Conservation (phyloP, 2,329 filamentous ascomycete species). For the Pseudocercospora eumusae region DNA sequence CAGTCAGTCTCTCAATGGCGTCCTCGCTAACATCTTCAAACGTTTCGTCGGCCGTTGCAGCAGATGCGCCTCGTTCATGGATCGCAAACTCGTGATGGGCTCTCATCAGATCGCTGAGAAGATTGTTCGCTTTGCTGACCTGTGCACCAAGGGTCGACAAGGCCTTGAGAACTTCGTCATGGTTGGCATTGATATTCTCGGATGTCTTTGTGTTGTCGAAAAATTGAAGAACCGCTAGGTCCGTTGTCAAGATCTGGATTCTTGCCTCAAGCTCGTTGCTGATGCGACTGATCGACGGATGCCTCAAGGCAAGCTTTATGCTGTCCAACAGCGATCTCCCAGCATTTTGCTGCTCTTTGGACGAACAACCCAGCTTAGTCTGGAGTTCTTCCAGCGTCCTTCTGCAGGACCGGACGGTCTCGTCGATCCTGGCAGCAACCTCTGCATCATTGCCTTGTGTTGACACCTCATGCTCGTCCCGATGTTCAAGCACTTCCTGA, state of each 20-base stretch:
- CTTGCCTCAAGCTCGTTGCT: slow-evolving; percentile 29
- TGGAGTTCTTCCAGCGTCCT: slow-evolving; percentile 19
- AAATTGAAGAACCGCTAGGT: slow-evolving; percentile 26
- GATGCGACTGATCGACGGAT: slow-evolving; percentile 22
- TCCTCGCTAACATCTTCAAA: slow-evolving; percentile 10
- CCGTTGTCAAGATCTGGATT: slow-evolving; percentile 26
- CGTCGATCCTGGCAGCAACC: slow-evolving; percentile 17
- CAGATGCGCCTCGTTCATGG: background rate
- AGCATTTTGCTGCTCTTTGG: slow-evolving; percentile 3
- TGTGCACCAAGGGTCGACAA: slow-evolving; percentile 15
- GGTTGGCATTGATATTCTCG: slow-evolving; percentile 19
- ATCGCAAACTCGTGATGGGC: slow-evolving; percentile 1
- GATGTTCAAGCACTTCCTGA: slow-evolving; percentile 20
- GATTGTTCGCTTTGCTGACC: slow-evolving; percentile 17
- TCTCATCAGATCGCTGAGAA: slow-evolving; percentile 11
- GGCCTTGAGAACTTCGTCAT: slow-evolving; percentile 17
- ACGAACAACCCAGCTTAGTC: slow-evolving; percentile 6
- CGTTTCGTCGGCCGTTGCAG: background rate
- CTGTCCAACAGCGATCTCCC: slow-evolving; percentile 14
- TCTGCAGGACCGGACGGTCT: slow-evolving; percentile 18
- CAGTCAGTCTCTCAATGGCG: slow-evolving; percentile 20
- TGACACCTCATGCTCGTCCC: slow-evolving; percentile 9
- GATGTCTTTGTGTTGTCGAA: slow-evolving; percentile 25
- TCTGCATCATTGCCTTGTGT: slow-evolving; percentile 11
- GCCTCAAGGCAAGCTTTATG: slow-evolving; percentile 22